phyloP scores from a whole-genome alignment of 306 rosid species.

The Quillaja saponaria region DNA sequence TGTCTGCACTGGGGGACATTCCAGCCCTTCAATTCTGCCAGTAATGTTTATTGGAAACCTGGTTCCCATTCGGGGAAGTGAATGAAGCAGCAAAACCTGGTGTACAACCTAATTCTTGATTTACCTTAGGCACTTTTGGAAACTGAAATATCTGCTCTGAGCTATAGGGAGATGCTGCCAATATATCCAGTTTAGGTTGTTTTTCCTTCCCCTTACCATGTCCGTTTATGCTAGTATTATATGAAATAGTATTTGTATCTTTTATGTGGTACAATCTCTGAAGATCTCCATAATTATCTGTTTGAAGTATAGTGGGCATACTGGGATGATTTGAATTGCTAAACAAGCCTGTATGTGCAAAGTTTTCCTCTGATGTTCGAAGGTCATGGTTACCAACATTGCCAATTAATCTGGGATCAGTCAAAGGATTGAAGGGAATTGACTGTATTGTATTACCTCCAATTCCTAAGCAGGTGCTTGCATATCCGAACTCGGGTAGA shows the following conservation, averaged over 20 bases:
- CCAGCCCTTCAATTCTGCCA: no score
- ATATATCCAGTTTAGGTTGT: no score
- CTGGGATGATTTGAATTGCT: not conserved
- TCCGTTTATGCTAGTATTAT: no score
- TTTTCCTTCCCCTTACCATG: no score
- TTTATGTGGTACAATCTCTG: constrained; percentile 1
- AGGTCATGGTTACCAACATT: not conserved
- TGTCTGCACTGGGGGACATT: no score
- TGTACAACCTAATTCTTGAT: no score
- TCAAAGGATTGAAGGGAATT: not conserved
- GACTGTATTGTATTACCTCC: not conserved
- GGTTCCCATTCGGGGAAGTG: no score
- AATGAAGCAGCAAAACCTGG: no score
- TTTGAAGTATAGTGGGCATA: not conserved
- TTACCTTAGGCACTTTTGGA: no score
- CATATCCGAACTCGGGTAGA: constrained; percentile 16
- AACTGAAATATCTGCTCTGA: no score
- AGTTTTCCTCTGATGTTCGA: not conserved
- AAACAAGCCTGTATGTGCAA: not conserved
- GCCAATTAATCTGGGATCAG: not conserved
- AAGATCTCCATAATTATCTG: not conserved
- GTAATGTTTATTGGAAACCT: no score
- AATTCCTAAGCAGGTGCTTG: not conserved
- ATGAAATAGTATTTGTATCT: not conserved
- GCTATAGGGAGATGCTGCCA: no score